Evolutionary conservation across 805 yeast genomes (phyloP).

Genomic region (Hanseniaspora lachancei): DNA sequence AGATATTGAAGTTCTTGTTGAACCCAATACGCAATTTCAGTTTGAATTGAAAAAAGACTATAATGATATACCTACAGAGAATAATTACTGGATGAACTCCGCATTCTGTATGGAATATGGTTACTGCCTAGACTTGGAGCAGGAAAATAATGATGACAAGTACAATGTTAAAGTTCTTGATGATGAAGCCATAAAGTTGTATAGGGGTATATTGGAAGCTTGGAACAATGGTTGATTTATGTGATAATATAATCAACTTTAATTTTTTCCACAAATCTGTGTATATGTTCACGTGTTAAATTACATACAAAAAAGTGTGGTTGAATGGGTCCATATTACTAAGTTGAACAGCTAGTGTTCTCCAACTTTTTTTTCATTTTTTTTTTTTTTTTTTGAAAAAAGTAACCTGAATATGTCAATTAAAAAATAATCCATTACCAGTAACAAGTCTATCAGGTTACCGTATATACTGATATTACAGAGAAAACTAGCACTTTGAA

Average conservation of each 20-base stretch:
- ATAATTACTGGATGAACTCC: conserved; percentile 6
- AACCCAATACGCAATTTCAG: not conserved
- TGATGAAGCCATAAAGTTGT: not conserved
- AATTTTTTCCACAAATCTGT: not conserved
- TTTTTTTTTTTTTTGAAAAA: too few species aligned
- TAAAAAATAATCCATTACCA: too few species aligned
- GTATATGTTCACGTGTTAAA: not conserved
- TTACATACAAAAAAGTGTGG: not conserved
- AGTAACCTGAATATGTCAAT: too few species aligned
- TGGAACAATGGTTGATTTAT: conserved; percentile 3
- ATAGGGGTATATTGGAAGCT: not conserved
- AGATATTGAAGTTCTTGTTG: conserved; percentile 6
- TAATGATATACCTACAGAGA: not conserved
- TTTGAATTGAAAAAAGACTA: conserved; percentile 7
- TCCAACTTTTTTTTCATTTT: not conserved
- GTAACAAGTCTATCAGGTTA: too few species aligned
- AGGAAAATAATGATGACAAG: not conserved
- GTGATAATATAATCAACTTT: not conserved
- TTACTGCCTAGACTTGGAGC: conserved; percentile 1
- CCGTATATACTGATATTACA: too few species aligned
- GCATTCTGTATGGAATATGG: conserved; percentile 13
- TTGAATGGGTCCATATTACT: not conserved
- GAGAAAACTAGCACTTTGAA: too few species aligned
- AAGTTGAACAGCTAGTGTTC: not conserved
- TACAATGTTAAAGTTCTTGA: not conserved